Percentiles rank a stretch among this genome's conserved stretches.
phyloP scores from a whole-genome alignment of 108 stramenopile genomes.

The Pseudonitzschia delicatissima region DNA sequence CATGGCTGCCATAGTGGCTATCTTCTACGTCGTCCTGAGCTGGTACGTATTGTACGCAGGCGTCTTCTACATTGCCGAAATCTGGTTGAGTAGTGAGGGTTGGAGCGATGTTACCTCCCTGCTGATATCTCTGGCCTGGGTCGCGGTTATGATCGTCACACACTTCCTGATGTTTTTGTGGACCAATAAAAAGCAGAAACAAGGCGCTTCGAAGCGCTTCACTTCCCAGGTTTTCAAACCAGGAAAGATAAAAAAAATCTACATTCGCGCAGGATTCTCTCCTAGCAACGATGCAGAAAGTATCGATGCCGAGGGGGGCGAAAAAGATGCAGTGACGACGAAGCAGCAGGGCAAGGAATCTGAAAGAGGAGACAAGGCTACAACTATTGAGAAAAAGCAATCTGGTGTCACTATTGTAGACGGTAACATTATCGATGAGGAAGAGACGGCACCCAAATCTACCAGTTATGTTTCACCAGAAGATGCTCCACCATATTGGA shows the following conservation, averaged over 20 bases:
- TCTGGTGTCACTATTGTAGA: neutral
- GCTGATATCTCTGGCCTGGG: neutral
- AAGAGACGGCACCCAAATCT: neutral
- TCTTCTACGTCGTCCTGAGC: neutral
- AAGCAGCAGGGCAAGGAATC: neutral
- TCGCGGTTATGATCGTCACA: neutral
- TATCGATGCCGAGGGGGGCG: neutral
- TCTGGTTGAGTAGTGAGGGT: neutral
- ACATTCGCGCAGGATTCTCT: no score
- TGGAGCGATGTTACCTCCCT: neutral
- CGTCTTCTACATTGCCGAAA: neutral
- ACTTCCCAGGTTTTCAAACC: no score
- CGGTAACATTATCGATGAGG: neutral
- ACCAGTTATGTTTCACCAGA: neutral
- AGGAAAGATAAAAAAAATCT: no score
- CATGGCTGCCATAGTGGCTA: neutral
- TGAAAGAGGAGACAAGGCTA: neutral
- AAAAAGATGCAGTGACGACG: no score
- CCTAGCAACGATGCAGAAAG: neutral
- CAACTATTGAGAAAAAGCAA: neutral
- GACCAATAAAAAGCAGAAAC: neutral
- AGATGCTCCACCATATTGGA: neutral
- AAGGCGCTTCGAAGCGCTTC: no score
- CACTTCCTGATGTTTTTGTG: neutral
- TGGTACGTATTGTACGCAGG: neutral